phyloP scores from a whole-genome alignment of 768 basidiomycete genomes.

The Termitomyces sp. region DNA sequence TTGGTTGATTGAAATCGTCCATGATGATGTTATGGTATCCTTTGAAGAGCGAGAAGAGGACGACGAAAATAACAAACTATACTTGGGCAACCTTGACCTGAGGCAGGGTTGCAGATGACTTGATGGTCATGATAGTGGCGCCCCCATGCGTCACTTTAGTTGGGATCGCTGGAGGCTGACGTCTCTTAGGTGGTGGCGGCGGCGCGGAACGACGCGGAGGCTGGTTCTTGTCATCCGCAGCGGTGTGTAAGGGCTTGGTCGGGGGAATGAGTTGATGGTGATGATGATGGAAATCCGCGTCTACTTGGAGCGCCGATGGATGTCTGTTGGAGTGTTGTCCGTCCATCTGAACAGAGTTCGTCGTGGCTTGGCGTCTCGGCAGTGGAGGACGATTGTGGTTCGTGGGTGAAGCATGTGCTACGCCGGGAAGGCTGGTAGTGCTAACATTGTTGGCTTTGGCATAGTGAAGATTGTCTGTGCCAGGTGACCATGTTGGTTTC shows the following conservation, averaged over 20 bases:
- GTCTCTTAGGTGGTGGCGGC: slow-evolving; percentile 60
- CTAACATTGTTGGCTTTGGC: slow-evolving; percentile 36
- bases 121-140: slow-evolving; percentile 55
- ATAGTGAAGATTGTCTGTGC: slow-evolving; percentile 26
- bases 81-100: slow-evolving; percentile 1
- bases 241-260: neutral
- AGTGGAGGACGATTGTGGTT: slow-evolving; percentile 3
- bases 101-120: slow-evolving; percentile 27
- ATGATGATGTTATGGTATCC: neutral
- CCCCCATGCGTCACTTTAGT: slow-evolving; percentile 41
- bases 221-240: slow-evolving; percentile 6
- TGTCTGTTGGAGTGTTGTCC: slow-evolving; percentile 13
- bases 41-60: neutral
- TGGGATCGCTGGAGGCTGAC: slow-evolving; percentile 71
- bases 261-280: slow-evolving; percentile 13
- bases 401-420: slow-evolving; percentile 10
- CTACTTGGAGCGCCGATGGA: slow-evolving; percentile 1
- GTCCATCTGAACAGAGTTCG: slow-evolving; percentile 18
- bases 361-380: slow-evolving; percentile 20
- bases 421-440: slow-evolving; percentile 25
- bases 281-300: slow-evolving; percentile 9
- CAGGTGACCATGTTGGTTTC: slow-evolving; percentile 24
- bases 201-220: slow-evolving; percentile 47
- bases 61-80: neutral
- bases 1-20: neutral